These are phyloP conservation scores for Atractiella rhizophila DNA, from an alignment of 768 basidiomycete genomes.

Conservation along the genomic window DNA sequence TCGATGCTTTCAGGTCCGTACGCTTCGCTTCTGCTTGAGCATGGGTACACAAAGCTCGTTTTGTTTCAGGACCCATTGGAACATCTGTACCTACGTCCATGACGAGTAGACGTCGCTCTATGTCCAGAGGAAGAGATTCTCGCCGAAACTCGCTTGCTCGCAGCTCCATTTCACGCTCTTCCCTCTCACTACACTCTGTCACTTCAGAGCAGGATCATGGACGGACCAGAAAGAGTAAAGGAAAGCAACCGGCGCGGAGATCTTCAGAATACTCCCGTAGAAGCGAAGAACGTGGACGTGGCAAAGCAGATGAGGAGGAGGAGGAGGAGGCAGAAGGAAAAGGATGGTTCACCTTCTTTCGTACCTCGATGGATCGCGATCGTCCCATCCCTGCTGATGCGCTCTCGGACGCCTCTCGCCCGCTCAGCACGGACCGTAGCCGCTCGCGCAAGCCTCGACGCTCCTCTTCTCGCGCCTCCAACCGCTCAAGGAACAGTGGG, in stretches of 20 bases:
- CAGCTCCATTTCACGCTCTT: conserved; percentile 1
- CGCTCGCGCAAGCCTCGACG: not conserved
- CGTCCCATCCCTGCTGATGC: not conserved
- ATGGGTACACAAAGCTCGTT: no score
- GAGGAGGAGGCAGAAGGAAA: not conserved
- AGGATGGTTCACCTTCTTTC: not conserved
- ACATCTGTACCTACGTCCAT: conserved; percentile 5
- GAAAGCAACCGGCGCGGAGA: not conserved
- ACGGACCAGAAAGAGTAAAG: not conserved
- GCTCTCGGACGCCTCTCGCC: not conserved
- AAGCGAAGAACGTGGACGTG: not conserved
- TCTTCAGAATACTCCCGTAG: not conserved
- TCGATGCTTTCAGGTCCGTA: no score
- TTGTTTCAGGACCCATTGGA: conserved; percentile 4
- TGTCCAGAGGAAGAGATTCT: not conserved
- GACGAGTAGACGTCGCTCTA: not conserved
- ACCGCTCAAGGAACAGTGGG: conserved; percentile 2
- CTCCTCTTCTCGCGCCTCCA: not conserved
- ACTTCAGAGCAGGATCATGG: not conserved
- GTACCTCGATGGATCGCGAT: not conserved
- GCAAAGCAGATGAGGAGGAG: no score
- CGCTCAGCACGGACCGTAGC: not conserved
- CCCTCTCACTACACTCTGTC: no score
- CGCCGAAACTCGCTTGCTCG: not conserved
- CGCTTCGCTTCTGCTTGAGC: no score